A percentile compares a stretch with the other conserved stretches of the same genome.
These are phyloP conservation scores for Digitaria exilis DNA, from an alignment of 202 grass and related monocot species.

Conservation along the genomic window DNA sequence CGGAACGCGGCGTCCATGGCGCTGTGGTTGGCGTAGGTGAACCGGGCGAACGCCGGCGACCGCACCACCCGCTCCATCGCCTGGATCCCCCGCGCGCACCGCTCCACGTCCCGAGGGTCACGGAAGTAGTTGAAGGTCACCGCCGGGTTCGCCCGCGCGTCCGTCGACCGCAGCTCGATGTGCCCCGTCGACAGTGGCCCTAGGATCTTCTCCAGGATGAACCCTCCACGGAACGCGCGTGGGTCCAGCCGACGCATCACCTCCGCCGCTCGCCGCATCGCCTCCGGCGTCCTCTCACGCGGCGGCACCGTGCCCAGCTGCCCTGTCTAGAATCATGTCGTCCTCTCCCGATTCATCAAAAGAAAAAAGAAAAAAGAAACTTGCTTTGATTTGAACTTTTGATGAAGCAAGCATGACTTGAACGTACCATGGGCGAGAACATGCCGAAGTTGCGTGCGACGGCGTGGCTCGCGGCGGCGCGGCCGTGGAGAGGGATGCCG, in stretches of 20 bases:
- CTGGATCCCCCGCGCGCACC: constrained; percentile 60
- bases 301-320: constrained; percentile 73
- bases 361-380: no score
- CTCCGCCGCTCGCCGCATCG: constrained; percentile 56
- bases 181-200: constrained; percentile 65
- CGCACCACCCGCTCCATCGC: constrained; percentile 66
- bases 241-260: constrained; percentile 52
- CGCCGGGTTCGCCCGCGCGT: constrained; percentile 60
- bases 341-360: no score
- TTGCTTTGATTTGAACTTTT: not conserved
- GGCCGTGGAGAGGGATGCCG: constrained; percentile 39
- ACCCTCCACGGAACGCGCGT: constrained; percentile 66
- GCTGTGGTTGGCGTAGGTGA: constrained; percentile 56
- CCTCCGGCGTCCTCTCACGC: constrained; percentile 63
- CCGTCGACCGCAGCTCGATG: constrained; percentile 50
- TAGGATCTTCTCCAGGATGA: constrained; percentile 81
- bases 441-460: constrained; percentile 65
- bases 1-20: constrained; percentile 55
- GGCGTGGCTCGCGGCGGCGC: not conserved
- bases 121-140: constrained; percentile 96
- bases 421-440: constrained; percentile 80
- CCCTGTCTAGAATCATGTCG: constrained; percentile 45
- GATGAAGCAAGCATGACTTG: no score
- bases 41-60: constrained; percentile 56
- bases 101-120: constrained; percentile 60